Evolutionary conservation across 2,329 filamentous ascomycete species (phyloP).

Genomic region (Talaromyces piceae): DNA sequence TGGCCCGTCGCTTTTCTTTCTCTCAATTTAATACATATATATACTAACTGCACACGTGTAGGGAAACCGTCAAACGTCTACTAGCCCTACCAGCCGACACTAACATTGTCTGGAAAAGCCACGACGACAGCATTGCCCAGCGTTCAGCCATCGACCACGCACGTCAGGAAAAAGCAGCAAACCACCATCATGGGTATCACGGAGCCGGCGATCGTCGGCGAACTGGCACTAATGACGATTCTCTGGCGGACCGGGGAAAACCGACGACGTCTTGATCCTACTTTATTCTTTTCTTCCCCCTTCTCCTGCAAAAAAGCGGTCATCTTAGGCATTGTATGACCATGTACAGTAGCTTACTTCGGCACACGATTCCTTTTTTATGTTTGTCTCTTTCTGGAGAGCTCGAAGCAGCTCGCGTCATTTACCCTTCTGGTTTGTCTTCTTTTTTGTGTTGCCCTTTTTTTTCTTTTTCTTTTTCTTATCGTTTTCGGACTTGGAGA

Average conservation of each 20-base stretch:
- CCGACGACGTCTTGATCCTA: constrained; percentile 27
- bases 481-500: constrained; percentile 2
- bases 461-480: constrained; percentile 16
- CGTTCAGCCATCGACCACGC: constrained; percentile 84
- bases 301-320: constrained; percentile 5
- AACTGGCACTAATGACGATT: constrained; percentile 36
- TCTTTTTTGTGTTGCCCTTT: background rate
- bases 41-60: constrained; percentile 35
- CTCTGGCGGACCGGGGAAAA: constrained; percentile 36
- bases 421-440: constrained; percentile 23
- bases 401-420: constrained; percentile 34
- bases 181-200: constrained; percentile 27
- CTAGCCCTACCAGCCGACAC: constrained; percentile 82
- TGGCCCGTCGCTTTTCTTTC: background rate
- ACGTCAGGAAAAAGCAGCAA: constrained; percentile 67
- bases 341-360: constrained; percentile 30
- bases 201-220: constrained; percentile 36
- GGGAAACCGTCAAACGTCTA: constrained; percentile 88
- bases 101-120: constrained; percentile 88
- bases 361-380: constrained; percentile 28
- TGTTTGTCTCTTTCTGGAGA: constrained; percentile 20
- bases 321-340: constrained; percentile 8
- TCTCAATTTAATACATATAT: background rate
- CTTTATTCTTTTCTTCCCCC: too few species aligned
- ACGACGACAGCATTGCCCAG: constrained; percentile 92